phyloP scores from a whole-genome alignment of 202 grass and related monocot species.

The Zoysia matrella region DNA sequence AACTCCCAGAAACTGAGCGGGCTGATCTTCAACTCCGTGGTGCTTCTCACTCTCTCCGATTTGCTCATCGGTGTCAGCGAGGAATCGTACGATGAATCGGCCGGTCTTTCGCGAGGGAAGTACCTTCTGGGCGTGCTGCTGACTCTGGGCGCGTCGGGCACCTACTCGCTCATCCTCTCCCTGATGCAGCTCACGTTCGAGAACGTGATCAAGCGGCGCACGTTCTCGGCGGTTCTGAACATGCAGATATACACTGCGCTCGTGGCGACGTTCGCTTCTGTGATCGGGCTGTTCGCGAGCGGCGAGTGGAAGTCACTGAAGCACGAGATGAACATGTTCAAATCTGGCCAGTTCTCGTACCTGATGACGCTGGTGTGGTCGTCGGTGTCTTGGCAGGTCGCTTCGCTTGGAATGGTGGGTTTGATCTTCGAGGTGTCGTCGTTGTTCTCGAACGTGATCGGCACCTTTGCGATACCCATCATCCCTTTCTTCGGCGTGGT shows the following conservation, averaged over 20 bases:
- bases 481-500: no score
- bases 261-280: constrained; percentile 52
- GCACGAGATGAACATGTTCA: constrained; percentile 74
- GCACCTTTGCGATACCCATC: constrained; percentile 17
- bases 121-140: constrained; percentile 61
- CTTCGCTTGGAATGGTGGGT: no score
- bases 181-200: constrained; percentile 81
- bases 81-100: constrained; percentile 33
- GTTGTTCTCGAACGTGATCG: no score
- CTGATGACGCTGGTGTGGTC: no score
- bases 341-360: constrained; percentile 65
- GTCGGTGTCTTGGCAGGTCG: no score
- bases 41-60: constrained; percentile 72
- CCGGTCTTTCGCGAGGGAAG: constrained; percentile 36
- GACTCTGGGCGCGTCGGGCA: constrained; percentile 65
- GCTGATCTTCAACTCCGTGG: constrained; percentile 69
- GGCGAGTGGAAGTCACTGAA: constrained; percentile 72
- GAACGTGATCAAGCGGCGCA: constrained; percentile 69
- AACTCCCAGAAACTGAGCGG: no score
- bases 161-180: constrained; percentile 65
- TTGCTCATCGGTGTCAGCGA: constrained; percentile 62
- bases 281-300: constrained; percentile 68
- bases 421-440: no score
- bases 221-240: constrained; percentile 54
- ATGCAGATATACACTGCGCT: no score